A percentile compares a stretch with the other conserved stretches of the same genome.
Evolutionary conservation across 2,329 filamentous ascomycete genomes (phyloP).

Genomic region (Cercospora berteroae): DNA sequence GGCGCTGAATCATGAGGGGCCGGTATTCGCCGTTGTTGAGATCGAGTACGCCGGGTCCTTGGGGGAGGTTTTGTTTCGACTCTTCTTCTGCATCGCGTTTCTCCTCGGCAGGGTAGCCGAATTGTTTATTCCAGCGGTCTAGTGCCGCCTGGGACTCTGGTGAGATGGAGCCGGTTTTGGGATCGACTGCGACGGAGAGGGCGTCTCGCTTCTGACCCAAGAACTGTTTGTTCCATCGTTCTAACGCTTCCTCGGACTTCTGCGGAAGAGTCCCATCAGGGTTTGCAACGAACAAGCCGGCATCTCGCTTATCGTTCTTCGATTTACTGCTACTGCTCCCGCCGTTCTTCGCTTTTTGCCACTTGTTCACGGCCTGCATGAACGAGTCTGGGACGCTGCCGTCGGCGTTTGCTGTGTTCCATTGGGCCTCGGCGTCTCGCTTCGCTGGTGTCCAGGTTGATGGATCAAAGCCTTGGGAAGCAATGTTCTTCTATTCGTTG

Average conservation of each 20-base stretch:
- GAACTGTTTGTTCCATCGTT: background rate
- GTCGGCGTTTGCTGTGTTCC: background rate
- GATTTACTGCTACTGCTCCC: background rate
- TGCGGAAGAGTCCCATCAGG: background rate
- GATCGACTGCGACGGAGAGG: background rate
- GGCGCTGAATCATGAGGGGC: background rate
- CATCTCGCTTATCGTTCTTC: background rate
- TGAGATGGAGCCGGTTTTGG: background rate
- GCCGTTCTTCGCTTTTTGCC: background rate
- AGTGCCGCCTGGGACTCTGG: background rate
- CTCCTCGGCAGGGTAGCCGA: background rate
- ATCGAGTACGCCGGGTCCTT: background rate
- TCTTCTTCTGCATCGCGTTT: background rate
- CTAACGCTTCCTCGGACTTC: background rate
- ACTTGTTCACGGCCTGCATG: conserved; percentile 4
- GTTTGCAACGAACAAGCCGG: background rate
- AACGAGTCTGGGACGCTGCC: conserved; percentile 1
- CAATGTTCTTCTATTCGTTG: background rate
- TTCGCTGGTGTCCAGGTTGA: background rate
- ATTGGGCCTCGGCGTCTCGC: background rate
- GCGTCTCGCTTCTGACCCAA: background rate
- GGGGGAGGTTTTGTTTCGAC: background rate
- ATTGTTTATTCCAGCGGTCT: background rate
- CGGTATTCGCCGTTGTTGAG: background rate
- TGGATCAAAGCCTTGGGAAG: background rate